phyloP scores from a whole-genome alignment of 805 yeast genomes.

The Starmera amethionina region DNA sequence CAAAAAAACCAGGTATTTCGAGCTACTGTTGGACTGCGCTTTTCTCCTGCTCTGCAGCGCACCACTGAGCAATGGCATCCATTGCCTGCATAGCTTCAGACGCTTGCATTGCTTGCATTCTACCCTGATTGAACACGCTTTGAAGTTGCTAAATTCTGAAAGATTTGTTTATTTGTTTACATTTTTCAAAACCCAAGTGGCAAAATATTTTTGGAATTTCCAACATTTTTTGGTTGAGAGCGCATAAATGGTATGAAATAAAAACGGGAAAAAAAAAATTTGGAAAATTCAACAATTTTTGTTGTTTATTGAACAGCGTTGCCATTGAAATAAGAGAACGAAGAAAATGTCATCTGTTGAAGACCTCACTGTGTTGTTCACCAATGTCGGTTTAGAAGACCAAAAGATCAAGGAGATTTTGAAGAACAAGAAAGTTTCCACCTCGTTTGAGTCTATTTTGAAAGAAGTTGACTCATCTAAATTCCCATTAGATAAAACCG shows the following conservation, averaged over 20 bases:
- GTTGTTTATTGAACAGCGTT: too few species aligned
- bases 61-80: not conserved
- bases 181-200: too few species aligned
- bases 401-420: conserved; percentile 69
- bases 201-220: too few species aligned
- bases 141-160: too few species aligned
- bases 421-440: conserved; percentile 79
- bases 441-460: conserved; percentile 54
- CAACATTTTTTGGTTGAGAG: too few species aligned
- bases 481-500: conserved; percentile 42
- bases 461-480: conserved; percentile 25
- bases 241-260: too few species aligned
- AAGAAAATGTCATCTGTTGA: conserved; percentile 19
- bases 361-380: conserved; percentile 23
- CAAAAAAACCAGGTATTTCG: not conserved
- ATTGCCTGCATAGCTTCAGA: not conserved
- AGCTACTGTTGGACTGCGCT: not conserved
- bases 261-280: not conserved
- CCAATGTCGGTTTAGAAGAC: conserved; percentile 56
- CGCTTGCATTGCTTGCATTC: not conserved
- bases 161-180: too few species aligned
- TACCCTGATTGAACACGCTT: too few species aligned
- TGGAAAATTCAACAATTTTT: not conserved
- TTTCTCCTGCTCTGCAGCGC: not conserved
- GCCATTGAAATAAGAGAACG: not conserved